Evolutionary conservation across 2,329 filamentous ascomycete species (phyloP).

Genomic region (Lachnellula subtilissima): DNA sequence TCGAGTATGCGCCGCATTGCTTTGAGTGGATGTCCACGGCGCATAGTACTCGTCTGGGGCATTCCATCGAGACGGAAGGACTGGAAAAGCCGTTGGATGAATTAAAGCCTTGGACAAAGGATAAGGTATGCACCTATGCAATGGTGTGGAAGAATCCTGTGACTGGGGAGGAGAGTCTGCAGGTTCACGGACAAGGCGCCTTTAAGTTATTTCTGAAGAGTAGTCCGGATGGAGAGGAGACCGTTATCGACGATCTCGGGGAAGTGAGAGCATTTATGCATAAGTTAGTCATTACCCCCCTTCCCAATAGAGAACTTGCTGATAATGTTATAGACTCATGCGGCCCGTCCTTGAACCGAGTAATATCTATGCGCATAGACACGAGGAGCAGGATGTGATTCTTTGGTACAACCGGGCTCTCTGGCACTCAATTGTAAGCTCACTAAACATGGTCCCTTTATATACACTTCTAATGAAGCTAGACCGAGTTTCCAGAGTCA

Average conservation of each 20-base stretch:
- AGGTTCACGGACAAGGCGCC: constrained; percentile 35
- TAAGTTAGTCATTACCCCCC: constrained; percentile 20
- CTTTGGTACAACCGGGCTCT: constrained; percentile 37
- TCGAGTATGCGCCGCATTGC: constrained; percentile 35
- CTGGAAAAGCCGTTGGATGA: constrained; percentile 29
- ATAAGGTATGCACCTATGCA: constrained; percentile 33
- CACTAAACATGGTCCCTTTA: neutral
- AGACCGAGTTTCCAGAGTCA: constrained; percentile 34
- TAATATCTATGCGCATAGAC: constrained; percentile 35
- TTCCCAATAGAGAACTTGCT: neutral
- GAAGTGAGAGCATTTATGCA: constrained; percentile 32
- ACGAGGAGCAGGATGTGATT: constrained; percentile 36
- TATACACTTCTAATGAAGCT: constrained; percentile 1
- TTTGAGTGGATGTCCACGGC: constrained; percentile 37
- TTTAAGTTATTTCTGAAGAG: constrained; percentile 33
- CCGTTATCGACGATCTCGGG: constrained; percentile 25
- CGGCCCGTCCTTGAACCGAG: constrained; percentile 30
- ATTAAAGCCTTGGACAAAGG: constrained; percentile 29
- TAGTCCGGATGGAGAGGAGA: constrained; percentile 24
- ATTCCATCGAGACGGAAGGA: constrained; percentile 28
- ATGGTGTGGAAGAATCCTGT: constrained; percentile 37
- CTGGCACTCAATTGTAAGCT: constrained; percentile 36
- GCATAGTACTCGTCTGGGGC: constrained; percentile 31
- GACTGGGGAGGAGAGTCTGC: constrained; percentile 27
- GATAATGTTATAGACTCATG: constrained; percentile 29